Percentiles rank a stretch among this genome's conserved stretches.
These are phyloP conservation scores for Aspergillus transmontanensis DNA, from an alignment of 2,329 filamentous ascomycete genomes.

Conservation along the genomic window DNA sequence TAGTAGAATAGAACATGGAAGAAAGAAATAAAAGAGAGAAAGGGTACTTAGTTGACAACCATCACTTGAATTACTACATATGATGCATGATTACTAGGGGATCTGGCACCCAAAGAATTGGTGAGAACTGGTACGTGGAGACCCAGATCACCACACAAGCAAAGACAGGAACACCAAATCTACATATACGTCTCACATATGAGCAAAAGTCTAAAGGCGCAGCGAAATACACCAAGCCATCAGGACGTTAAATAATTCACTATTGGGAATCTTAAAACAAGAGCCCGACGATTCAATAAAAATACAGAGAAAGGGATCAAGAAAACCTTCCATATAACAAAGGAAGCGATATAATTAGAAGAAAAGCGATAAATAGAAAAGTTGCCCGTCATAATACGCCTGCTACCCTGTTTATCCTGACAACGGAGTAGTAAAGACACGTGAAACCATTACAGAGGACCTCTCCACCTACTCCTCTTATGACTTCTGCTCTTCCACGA, in stretches of 20 bases:
- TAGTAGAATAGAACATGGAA: too few relatives aligned
- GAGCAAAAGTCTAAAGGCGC: not conserved
- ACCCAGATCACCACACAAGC: too few relatives aligned
- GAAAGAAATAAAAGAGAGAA: too few relatives aligned
- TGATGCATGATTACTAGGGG: too few relatives aligned
- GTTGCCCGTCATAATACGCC: conserved; percentile 17
- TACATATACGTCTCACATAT: not conserved
- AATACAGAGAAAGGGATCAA: not conserved
- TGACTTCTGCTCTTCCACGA: conserved; percentile 81
- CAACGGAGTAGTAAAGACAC: conserved; percentile 12
- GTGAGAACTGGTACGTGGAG: too few relatives aligned
- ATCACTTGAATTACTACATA: too few relatives aligned
- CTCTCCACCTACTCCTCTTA: conserved; percentile 21
- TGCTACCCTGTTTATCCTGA: conserved; percentile 16
- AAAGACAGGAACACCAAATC: too few relatives aligned
- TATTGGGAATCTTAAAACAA: not conserved
- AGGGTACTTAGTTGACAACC: too few relatives aligned
- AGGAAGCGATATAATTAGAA: not conserved
- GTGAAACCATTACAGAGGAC: not conserved
- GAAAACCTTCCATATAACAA: not conserved
- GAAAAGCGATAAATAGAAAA: conserved; percentile 6
- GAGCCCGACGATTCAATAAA: not conserved
- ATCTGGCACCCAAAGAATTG: too few relatives aligned
- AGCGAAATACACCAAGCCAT: not conserved
- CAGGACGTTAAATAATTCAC: not conserved